Base-by-base conservation (phyloP, 331 rosid genomes). In the Rhamnella rubrinervis region DNA sequence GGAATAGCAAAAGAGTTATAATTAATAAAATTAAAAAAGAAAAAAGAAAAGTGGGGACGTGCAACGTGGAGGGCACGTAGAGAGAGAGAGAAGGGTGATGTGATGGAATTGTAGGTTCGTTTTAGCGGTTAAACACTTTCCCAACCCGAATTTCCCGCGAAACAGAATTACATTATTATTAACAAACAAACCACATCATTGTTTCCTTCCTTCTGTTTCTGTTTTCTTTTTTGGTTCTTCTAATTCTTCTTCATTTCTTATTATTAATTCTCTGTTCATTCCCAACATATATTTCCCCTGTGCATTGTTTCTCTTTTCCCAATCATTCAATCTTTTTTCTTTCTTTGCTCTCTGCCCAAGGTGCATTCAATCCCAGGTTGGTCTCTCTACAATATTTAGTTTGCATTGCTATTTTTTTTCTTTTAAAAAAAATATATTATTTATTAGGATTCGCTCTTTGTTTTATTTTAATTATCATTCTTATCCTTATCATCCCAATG, bases 41-140 rank as follows among this genome's bases (percentile, higher is more conserved):
- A 53, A 28, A 58, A 58, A 28, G 62, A 23, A 6, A 10, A 23
- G 17, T 12, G 11, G 82, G 70, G 68, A 75, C 77, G 75, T 83
- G 89, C 84, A 70, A 81, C 84, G 83, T 88, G 90, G 80, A 56
- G 55, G 75, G 81, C 85, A 84, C 82, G 76, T 66, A 15, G 25
- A 26, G 60, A 55, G 23, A 72, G 79, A 74, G 57, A 28, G 55
- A 67, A 2, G 35, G 5, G 35, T 0, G 35, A 31, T 31, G 35
- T 31, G 35, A 31, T 31, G 35, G 35, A 31, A 31, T 31, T 28
- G 26, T 9, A 13, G 41, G 63, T 67, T 61, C 10, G 70, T 59
- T 60, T 67, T 64, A 68, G 82, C 83, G 70, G 85, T 86, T 80
- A 46, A 61, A 40, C n/a, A 67, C 69, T 67, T 71, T 40, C 40